These are phyloP conservation scores for Lentinus brumalis DNA, from an alignment of 768 basidiomycete genomes.

Conservation along the genomic window DNA sequence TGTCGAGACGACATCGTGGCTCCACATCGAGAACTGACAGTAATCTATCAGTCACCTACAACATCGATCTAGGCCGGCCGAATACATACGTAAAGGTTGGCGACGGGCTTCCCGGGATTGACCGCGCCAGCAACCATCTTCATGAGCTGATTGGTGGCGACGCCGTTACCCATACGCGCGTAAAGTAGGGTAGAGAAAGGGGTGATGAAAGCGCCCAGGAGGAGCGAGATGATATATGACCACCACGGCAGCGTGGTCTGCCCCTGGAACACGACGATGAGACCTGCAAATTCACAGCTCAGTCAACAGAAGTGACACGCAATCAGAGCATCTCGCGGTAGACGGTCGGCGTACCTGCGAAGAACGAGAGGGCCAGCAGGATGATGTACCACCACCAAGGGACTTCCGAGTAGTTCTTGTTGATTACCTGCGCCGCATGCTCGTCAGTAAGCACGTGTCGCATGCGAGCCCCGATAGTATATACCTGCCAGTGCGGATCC, in stretches of 20 bases:
- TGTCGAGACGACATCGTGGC: constrained; percentile 58
- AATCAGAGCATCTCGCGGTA: neutral
- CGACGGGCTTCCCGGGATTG: constrained; percentile 65
- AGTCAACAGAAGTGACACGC: no score
- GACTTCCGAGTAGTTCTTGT: constrained; percentile 61
- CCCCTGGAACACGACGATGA: constrained; percentile 58
- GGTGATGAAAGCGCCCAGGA: constrained; percentile 44
- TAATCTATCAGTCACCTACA: neutral
- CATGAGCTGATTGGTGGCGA: constrained; percentile 63
- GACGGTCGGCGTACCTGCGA: constrained; percentile 46
- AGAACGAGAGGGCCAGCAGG: constrained; percentile 51
- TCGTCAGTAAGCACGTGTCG: neutral
- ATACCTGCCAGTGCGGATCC: constrained; percentile 58
- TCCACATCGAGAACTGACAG: constrained; percentile 65
- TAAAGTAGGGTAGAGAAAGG: constrained; percentile 59
- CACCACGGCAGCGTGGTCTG: constrained; percentile 65
- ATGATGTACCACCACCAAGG: constrained; percentile 63
- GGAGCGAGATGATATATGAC: constrained; percentile 59
- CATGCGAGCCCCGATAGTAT: neutral
- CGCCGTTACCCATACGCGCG: constrained; percentile 62
- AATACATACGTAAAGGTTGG: constrained; percentile 60
- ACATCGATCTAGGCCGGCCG: neutral
- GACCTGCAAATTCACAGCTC: constrained; percentile 35
- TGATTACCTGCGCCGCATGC: constrained; percentile 30
- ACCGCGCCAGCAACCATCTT: constrained; percentile 65